Conservation (phyloP, 495 filamentous ascomycete species). For the Lasiosphaeria hispida region DNA sequence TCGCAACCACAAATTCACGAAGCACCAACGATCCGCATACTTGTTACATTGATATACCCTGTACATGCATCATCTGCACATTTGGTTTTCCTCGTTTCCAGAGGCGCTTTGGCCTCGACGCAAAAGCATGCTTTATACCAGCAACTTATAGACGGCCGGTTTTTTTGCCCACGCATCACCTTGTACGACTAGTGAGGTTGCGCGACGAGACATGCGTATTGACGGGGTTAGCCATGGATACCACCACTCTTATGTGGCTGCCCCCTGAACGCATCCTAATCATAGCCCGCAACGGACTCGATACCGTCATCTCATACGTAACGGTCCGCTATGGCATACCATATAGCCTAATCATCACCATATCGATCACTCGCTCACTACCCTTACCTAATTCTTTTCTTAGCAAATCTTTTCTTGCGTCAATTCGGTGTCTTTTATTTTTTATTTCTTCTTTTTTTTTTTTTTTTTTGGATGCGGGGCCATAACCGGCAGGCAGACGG, state of each 20-base stretch:
- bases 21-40: not conserved
- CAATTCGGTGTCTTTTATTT: not conserved
- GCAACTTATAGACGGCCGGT: not conserved
- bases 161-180: constrained; percentile 9
- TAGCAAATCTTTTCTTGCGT: not conserved
- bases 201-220: not conserved
- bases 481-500: not conserved
- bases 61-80: constrained; percentile 16
- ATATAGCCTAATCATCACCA: not conserved
- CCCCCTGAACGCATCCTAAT: no score
- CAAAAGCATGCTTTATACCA: not conserved
- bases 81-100: not conserved
- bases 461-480: not conserved
- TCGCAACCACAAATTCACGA: not conserved
- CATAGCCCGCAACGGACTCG: no score
- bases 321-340: not conserved
- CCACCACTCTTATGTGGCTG: not conserved
- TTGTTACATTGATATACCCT: constrained; percentile 22
- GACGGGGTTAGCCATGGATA: not conserved
- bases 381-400: not conserved
- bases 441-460: not conserved
- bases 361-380: not conserved
- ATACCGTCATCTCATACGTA: not conserved
- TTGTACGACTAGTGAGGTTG: constrained; percentile 6
- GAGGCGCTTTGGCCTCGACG: not conserved